Evolutionary conservation across 345 rosid genomes (phyloP).

Genomic region (Citrus unshiu): DNA sequence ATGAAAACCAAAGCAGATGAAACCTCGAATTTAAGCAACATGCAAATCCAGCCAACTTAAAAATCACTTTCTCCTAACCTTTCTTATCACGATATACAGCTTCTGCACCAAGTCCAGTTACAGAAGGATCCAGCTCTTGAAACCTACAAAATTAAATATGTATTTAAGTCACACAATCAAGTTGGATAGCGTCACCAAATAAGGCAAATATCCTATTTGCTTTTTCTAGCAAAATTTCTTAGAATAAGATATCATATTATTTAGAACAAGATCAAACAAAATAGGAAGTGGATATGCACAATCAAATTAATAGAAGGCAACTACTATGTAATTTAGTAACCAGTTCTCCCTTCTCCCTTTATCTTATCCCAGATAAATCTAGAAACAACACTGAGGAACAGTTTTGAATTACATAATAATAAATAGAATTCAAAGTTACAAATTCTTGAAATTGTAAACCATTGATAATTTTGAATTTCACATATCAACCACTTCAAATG

Average conservation of each 20-base stretch:
- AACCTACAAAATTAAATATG: conserved; percentile 38
- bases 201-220: background rate
- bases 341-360: background rate
- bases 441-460: background rate
- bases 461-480: background rate
- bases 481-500: background rate
- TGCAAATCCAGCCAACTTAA: background rate
- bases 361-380: background rate
- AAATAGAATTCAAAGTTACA: background rate
- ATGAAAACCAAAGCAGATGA: too few species aligned
- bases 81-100: conserved; percentile 86
- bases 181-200: background rate
- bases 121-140: conserved; percentile 66
- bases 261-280: background rate
- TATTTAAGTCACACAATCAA: background rate
- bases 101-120: conserved; percentile 75
- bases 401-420: background rate
- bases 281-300: background rate
- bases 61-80: conserved; percentile 37
- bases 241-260: background rate
- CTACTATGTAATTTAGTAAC: background rate
- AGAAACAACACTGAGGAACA: background rate
- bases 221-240: background rate
- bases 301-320: background rate
- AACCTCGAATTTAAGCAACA: too few species aligned